Evolutionary conservation across 139 green algal species (phyloP).

Genomic region (Micromonas commoda): DNA sequence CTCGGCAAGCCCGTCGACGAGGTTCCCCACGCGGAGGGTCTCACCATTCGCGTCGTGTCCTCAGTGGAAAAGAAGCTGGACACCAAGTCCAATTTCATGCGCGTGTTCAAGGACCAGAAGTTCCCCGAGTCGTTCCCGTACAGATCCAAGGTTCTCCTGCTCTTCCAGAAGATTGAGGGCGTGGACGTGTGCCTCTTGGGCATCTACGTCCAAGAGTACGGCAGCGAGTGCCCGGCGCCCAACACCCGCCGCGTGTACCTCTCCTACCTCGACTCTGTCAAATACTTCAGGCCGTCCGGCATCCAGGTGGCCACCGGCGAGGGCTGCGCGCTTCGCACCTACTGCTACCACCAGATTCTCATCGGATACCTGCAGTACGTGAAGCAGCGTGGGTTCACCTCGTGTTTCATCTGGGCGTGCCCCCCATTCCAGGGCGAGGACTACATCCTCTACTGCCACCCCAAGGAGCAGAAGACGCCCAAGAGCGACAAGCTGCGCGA

Average conservation of each 20-base stretch:
- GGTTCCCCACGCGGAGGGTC: constrained; percentile 51
- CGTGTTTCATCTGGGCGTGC: constrained; percentile 99
- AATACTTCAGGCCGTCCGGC: constrained; percentile 88
- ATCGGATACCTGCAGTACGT: constrained; percentile 82
- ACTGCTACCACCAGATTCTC: constrained; percentile 96
- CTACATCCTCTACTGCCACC: constrained; percentile 99
- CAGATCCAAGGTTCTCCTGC: constrained; percentile 84
- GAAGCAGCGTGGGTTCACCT: constrained; percentile 74
- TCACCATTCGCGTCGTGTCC: constrained; percentile 93
- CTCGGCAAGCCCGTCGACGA: constrained; percentile 45
- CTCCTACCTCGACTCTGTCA: constrained; percentile 94
- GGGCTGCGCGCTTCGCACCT: constrained; percentile 77
- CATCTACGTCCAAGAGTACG: constrained; percentile 97
- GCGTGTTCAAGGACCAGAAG: constrained; percentile 61
- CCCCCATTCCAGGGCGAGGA: constrained; percentile 92
- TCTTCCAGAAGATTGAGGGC: constrained; percentile 87
- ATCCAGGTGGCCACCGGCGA: constrained; percentile 33
- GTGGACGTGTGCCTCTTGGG: constrained; percentile 91
- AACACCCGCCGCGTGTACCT: constrained; percentile 85
- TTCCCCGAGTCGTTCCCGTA: constrained; percentile 76
- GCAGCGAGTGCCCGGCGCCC: constrained; percentile 64
- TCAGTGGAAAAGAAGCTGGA: constrained; percentile 84
- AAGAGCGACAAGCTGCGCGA: constrained; percentile 76
- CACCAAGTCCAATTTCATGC: constrained; percentile 68
- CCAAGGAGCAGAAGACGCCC: constrained; percentile 86